A percentile compares a stretch with the other conserved stretches of the same genome.
Conservation (phyloP, 1,284 basidiomycete species). For the Blastosporella zonata region DNA sequence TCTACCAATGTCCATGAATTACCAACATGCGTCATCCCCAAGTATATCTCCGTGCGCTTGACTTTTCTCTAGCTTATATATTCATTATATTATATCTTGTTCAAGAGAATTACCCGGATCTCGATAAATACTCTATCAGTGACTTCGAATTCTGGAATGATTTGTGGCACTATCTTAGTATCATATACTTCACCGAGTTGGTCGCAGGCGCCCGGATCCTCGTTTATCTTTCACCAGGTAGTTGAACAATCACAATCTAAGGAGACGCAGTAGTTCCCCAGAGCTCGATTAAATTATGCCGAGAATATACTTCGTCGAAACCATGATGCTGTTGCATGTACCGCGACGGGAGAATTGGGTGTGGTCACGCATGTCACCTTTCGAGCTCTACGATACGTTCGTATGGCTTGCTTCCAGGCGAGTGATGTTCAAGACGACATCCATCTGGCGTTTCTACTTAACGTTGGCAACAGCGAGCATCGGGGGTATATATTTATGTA, state of each 20-base stretch:
- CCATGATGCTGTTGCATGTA: conserved; percentile 55
- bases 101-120: conserved; percentile 53
- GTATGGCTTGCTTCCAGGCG: conserved; percentile 51
- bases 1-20: conserved; percentile 44
- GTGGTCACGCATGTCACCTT: conserved; percentile 44
- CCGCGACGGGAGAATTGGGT: conserved; percentile 50
- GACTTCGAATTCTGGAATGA: conserved; percentile 61
- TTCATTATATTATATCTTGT: neutral
- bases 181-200: conserved; percentile 51
- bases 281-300: conserved; percentile 78
- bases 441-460: no score
- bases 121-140: conserved; percentile 59
- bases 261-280: conserved; percentile 75
- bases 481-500: conserved; percentile 62
- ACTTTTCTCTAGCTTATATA: neutral
- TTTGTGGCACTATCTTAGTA: conserved; percentile 55
- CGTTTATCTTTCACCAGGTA: conserved; percentile 31
- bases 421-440: no score
- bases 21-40: conserved; percentile 50
- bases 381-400: conserved; percentile 47
- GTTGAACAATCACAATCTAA: conserved; percentile 37
- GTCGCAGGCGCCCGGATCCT: conserved; percentile 3
- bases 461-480: conserved; percentile 58
- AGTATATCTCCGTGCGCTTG: conserved; percentile 44
- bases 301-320: conserved; percentile 74